These are phyloP conservation scores for Ustilago vetiveriae DNA, from an alignment of 1,284 basidiomycete species.

Conservation along the genomic window DNA sequence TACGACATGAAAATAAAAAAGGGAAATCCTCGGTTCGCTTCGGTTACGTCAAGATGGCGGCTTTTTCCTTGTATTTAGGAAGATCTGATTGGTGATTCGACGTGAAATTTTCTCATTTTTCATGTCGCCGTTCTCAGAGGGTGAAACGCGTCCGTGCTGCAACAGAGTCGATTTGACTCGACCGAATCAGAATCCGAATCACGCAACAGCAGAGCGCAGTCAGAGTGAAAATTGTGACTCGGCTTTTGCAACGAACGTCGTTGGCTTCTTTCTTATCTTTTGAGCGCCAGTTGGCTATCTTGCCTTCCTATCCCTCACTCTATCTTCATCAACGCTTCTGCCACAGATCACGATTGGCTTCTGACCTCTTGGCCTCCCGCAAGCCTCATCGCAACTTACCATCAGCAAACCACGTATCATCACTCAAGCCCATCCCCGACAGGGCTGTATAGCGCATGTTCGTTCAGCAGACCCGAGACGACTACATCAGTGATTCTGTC, in stretches of 20 bases:
- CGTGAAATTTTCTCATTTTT: conserved; percentile 10
- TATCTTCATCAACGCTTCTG: background rate
- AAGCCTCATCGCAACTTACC: background rate
- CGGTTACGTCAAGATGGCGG: background rate
- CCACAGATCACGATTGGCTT: too few relatives aligned
- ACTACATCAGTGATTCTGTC: conserved; percentile 63
- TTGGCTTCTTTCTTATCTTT: conserved; percentile 5
- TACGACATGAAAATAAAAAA: too few relatives aligned
- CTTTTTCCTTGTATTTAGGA: background rate
- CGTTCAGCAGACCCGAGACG: conserved; percentile 62
- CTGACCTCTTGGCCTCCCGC: background rate
- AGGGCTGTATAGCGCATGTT: conserved; percentile 56
- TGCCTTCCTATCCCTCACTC: background rate
- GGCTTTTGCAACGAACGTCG: conserved; percentile 2
- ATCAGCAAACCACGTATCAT: background rate
- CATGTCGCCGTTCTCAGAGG: too few relatives aligned
- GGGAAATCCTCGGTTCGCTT: too few relatives aligned
- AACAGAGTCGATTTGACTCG: conserved; percentile 4
- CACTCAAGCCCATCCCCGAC: conserved; percentile 11
- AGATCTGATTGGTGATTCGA: conserved; percentile 21
- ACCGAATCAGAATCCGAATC: too few relatives aligned
- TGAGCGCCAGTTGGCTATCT: too few relatives aligned
- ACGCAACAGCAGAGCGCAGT: conserved; percentile 7
- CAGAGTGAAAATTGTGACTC: background rate
- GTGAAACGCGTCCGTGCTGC: conserved; percentile 8